phyloP scores from a whole-genome alignment of 192 early-diverging fungal species.

The Coemansia biformis region DNA sequence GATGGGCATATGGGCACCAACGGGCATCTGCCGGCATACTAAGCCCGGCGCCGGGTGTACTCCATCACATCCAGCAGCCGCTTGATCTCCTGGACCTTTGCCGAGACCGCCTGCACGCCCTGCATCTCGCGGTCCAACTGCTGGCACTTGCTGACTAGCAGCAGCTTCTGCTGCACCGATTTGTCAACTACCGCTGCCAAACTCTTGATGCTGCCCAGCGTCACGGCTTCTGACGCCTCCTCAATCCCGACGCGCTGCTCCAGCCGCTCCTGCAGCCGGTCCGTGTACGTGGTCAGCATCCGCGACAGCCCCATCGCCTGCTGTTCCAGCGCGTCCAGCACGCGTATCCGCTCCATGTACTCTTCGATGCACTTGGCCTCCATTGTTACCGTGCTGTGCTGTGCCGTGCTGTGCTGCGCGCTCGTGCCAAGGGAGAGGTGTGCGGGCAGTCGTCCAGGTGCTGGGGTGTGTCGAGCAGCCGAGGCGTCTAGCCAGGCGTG shows the following conservation, averaged over 20 bases:
- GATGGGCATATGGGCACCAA: too few relatives aligned
- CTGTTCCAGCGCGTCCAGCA: conserved; percentile 42
- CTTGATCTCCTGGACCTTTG: conserved; percentile 29
- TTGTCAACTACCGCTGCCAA: conserved; percentile 10
- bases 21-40: too few relatives aligned
- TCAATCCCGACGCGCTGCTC: conserved; percentile 36
- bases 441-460: too few relatives aligned
- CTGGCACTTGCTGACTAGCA: conserved; percentile 22
- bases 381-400: conserved; percentile 10
- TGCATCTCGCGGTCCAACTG: conserved; percentile 24
- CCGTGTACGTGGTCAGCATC: conserved; percentile 47
- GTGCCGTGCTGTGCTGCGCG: too few relatives aligned
- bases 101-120: conserved; percentile 6
- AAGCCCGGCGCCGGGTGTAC: conserved; percentile 7
- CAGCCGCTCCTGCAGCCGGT: conserved; percentile 38
- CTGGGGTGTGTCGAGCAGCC: too few relatives aligned
- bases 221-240: conserved; percentile 15
- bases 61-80: conserved; percentile 44
- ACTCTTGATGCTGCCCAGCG: conserved; percentile 23
- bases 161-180: conserved; percentile 26
- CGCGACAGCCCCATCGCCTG: conserved; percentile 47
- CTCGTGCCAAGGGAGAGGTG: too few relatives aligned
- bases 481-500: too few relatives aligned
- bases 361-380: conserved; percentile 37
- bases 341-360: conserved; percentile 46